These are phyloP conservation scores for Mortierella antarctica DNA, from an alignment of 192 early-diverging fungal species.

Conservation along the genomic window DNA sequence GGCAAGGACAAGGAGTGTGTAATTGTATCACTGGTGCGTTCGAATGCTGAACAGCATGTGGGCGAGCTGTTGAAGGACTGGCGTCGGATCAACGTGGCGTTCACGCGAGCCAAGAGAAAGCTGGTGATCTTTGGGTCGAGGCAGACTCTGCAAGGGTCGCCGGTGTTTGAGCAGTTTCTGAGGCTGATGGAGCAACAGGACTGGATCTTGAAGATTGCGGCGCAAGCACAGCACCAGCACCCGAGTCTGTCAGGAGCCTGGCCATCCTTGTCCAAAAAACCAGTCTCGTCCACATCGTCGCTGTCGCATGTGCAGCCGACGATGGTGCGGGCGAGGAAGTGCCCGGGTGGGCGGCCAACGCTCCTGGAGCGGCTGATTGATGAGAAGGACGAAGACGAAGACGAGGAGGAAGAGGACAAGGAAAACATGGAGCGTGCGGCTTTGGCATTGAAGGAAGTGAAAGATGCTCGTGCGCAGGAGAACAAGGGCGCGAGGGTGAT, in stretches of 20 bases:
- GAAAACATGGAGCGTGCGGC: slow-evolving; percentile 9
- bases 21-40: slow-evolving; percentile 90
- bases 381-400: not conserved
- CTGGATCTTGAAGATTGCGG: slow-evolving; percentile 25
- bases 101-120: slow-evolving; percentile 91
- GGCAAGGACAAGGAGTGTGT: slow-evolving; percentile 94
- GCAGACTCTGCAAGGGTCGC: slow-evolving; percentile 71
- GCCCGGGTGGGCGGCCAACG: not conserved
- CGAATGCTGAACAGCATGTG: slow-evolving; percentile 76
- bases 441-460: not conserved
- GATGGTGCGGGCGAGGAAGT: not conserved
- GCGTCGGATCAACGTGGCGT: slow-evolving; percentile 93
- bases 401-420: slow-evolving; percentile 14
- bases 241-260: not conserved
- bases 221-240: slow-evolving; percentile 28
- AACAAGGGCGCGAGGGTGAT: slow-evolving; percentile 13
- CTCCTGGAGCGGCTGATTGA: not conserved
- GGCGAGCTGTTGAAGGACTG: slow-evolving; percentile 92
- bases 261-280: not conserved
- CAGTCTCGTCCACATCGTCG: not conserved
- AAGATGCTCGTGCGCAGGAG: not conserved
- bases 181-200: slow-evolving; percentile 47
- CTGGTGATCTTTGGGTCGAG: slow-evolving; percentile 89
- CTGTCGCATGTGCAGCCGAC: not conserved
- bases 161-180: slow-evolving; percentile 68